Evolutionary conservation across 2,329 filamentous ascomycete genomes (phyloP).

Genomic region (Aspergillus awamori): DNA sequence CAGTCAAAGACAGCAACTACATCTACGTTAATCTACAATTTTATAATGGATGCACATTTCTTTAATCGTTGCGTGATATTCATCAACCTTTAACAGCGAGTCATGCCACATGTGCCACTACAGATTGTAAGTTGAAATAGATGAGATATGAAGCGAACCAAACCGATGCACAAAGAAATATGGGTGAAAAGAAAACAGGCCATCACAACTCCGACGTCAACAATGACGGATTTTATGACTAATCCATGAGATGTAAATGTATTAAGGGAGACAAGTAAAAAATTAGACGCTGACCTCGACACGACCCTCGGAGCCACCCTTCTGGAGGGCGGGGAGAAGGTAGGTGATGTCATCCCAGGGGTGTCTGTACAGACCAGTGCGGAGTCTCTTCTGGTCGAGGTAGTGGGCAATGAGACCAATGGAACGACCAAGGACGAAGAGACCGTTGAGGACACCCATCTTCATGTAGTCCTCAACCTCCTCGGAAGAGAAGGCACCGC

Average conservation of each 20-base stretch:
- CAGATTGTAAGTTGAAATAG: slow-evolving; percentile 30
- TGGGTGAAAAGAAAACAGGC: slow-evolving; percentile 27
- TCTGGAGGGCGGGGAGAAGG: slow-evolving; percentile 77
- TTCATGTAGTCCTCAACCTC: slow-evolving; percentile 98
- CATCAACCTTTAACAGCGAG: slow-evolving; percentile 32
- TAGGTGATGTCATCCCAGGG: slow-evolving; percentile 99
- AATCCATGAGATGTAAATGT: slow-evolving; percentile 23
- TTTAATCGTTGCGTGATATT: slow-evolving; percentile 20
- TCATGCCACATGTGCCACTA: slow-evolving; percentile 38
- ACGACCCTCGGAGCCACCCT: slow-evolving; percentile 77
- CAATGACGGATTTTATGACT: slow-evolving; percentile 40
- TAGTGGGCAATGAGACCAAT: slow-evolving; percentile 99
- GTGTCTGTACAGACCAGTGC: slow-evolving; percentile 97
- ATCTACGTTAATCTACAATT: neutral
- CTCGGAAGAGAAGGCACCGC: slow-evolving; percentile 91
- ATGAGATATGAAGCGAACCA: slow-evolving; percentile 30
- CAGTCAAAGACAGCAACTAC: neutral
- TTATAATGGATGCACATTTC: neutral
- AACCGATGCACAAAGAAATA: slow-evolving; percentile 25
- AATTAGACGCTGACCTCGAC: slow-evolving; percentile 81
- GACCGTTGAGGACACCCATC: slow-evolving; percentile 99
- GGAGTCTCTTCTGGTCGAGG: slow-evolving; percentile 98
- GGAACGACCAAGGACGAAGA: slow-evolving; percentile 94
- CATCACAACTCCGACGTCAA: slow-evolving; percentile 44
- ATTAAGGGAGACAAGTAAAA: slow-evolving; percentile 29